These are phyloP conservation scores for Lachancea sp. DNA, from an alignment of 805 yeast species.

Conservation along the genomic window DNA sequence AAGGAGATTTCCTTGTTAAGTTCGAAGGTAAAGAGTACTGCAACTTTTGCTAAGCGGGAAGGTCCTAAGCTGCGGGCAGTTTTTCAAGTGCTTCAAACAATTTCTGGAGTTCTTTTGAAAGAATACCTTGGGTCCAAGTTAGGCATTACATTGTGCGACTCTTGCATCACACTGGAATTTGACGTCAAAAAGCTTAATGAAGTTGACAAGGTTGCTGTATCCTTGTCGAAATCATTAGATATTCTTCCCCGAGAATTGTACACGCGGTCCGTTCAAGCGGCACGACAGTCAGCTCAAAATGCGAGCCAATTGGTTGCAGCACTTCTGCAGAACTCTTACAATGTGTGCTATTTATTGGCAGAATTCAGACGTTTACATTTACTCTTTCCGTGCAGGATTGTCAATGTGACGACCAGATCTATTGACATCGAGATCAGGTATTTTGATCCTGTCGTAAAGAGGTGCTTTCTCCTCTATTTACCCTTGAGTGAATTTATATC, in stretches of 20 bases:
- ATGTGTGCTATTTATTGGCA: not conserved
- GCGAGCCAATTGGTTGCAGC: conserved; percentile 1
- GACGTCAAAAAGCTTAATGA: not conserved
- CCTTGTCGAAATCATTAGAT: not conserved
- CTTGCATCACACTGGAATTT: not conserved
- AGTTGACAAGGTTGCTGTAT: not conserved
- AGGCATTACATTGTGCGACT: not conserved
- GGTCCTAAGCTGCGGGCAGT: conserved; percentile 10
- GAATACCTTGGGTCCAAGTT: not conserved
- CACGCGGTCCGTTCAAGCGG: not conserved
- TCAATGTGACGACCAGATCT: not conserved
- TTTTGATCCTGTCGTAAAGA: conserved; percentile 13
- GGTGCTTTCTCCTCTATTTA: conserved; percentile 12
- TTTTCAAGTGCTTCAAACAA: conserved; percentile 10
- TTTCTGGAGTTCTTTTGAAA: conserved; percentile 13
- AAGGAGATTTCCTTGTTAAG: conserved; percentile 11
- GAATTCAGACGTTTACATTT: conserved; percentile 11
- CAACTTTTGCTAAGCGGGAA: conserved; percentile 11
- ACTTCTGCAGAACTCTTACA: not conserved
- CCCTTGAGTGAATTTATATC: conserved; percentile 14
- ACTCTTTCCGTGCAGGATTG: conserved; percentile 15
- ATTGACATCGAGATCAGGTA: conserved; percentile 13
- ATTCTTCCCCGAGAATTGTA: not conserved
- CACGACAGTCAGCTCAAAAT: not conserved
- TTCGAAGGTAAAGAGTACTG: conserved; percentile 4